Percentiles rank a stretch among this genome's conserved stretches.
phyloP scores from a whole-genome alignment of 176 grass and related monocot genomes.

The barley (Hordeum vulgare) region MorexV3_pseudomolecules_assembly NC_058518.1:124752877-124753376 shows the following conservation, averaged over 20 bases:
- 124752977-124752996: no score
- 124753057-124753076: no score
- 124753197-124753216: not conserved
- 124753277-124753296: not conserved
- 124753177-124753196: not conserved
- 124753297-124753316: not conserved
- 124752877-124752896: not conserved
- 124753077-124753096: no score
- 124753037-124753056: no score
- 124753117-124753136: not conserved
- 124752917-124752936: not conserved
- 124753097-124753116: no score
- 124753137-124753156: not conserved
- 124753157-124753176: not conserved
- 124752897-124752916: not conserved
- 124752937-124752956: not conserved
- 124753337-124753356: not conserved
- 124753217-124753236: not conserved
- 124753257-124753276: not conserved
- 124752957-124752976: not conserved
- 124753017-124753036: no score
- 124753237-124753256: not conserved
- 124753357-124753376: not conserved
- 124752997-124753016: no score
- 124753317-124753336: not conserved